Evolutionary conservation across 768 basidiomycete genomes (phyloP).

Genomic region (Asterophora parasitica): DNA sequence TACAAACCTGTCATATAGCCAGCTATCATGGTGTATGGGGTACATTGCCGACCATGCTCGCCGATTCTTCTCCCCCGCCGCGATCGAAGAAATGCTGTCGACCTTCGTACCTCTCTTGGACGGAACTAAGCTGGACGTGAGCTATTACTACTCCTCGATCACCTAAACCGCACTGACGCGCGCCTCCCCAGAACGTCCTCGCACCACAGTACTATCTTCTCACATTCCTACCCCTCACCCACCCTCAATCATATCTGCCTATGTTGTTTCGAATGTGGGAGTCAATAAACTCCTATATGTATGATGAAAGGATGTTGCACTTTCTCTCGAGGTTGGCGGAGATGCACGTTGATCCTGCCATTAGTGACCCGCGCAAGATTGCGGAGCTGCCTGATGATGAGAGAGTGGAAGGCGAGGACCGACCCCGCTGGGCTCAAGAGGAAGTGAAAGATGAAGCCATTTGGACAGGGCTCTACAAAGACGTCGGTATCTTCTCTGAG

Average conservation of each 20-base stretch:
- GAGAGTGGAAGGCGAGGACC: slow-evolving; percentile 53
- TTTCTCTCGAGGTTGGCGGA: slow-evolving; percentile 76
- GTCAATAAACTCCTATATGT: slow-evolving; percentile 83
- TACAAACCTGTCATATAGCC: slow-evolving; percentile 33
- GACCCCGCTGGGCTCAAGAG: slow-evolving; percentile 50
- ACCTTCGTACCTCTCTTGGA: slow-evolving; percentile 78
- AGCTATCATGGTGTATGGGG: slow-evolving; percentile 75
- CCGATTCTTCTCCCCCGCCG: slow-evolving; percentile 86
- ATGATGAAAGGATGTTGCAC: slow-evolving; percentile 85
- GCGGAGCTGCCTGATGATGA: slow-evolving; percentile 67
- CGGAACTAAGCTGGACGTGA: slow-evolving; percentile 66
- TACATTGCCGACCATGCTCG: slow-evolving; percentile 63
- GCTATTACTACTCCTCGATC: slow-evolving; percentile 21
- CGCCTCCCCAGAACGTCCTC: slow-evolving; percentile 54
- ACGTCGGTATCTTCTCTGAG: slow-evolving; percentile 84
- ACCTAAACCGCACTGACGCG: slow-evolving; percentile 9
- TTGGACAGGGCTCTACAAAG: slow-evolving; percentile 78
- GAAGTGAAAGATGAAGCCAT: slow-evolving; percentile 32
- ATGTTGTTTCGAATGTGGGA: slow-evolving; percentile 87
- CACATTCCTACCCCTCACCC: slow-evolving; percentile 80
- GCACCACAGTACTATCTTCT: slow-evolving; percentile 82
- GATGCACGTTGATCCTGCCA: slow-evolving; percentile 72
- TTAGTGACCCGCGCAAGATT: slow-evolving; percentile 70
- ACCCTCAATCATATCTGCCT: slow-evolving; percentile 79
- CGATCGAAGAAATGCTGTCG: slow-evolving; percentile 84